Evolutionary conservation across 2,329 filamentous ascomycete genomes (phyloP).

Genomic region (Rachicladosporium sp.): DNA sequence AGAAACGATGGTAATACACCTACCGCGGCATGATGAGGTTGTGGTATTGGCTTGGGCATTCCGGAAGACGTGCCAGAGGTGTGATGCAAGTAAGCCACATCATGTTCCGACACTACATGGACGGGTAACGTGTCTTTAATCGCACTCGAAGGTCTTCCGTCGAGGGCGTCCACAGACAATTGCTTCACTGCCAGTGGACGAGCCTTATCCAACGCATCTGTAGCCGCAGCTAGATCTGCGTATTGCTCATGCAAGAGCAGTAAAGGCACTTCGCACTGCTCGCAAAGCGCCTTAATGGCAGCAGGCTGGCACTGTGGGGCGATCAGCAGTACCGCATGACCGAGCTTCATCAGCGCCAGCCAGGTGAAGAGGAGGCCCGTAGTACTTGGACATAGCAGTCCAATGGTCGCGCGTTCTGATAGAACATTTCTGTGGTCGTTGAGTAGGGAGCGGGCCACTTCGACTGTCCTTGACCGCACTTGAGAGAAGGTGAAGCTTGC

Average conservation of each 20-base stretch:
- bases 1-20: slow-evolving; percentile 41
- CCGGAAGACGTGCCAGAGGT: slow-evolving; percentile 55
- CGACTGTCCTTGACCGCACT: slow-evolving; percentile 22
- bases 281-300: slow-evolving; percentile 43
- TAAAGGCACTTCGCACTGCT: slow-evolving; percentile 28
- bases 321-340: slow-evolving; percentile 44
- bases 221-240: slow-evolving; percentile 20
- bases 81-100: slow-evolving; percentile 48
- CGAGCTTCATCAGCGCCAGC: slow-evolving; percentile 46
- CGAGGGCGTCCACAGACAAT: too few relatives aligned
- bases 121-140: too few relatives aligned
- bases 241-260: slow-evolving; percentile 37
- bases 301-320: slow-evolving; percentile 37
- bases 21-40: slow-evolving; percentile 44
- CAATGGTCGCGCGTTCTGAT: slow-evolving; percentile 28
- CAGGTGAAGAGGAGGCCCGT: slow-evolving; percentile 47
- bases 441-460: slow-evolving; percentile 24
- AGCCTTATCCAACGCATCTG: slow-evolving; percentile 6
- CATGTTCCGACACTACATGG: slow-evolving; percentile 16
- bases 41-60: slow-evolving; percentile 49
- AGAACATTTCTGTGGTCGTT: slow-evolving; percentile 9
- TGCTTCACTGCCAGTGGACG: too few relatives aligned
- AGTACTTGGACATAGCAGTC: slow-evolving; percentile 45
- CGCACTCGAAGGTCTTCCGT: too few relatives aligned
- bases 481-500: slow-evolving; percentile 26